Conservation (phyloP, 768 basidiomycete genomes). For the Agaricus bisporus region DNA sequence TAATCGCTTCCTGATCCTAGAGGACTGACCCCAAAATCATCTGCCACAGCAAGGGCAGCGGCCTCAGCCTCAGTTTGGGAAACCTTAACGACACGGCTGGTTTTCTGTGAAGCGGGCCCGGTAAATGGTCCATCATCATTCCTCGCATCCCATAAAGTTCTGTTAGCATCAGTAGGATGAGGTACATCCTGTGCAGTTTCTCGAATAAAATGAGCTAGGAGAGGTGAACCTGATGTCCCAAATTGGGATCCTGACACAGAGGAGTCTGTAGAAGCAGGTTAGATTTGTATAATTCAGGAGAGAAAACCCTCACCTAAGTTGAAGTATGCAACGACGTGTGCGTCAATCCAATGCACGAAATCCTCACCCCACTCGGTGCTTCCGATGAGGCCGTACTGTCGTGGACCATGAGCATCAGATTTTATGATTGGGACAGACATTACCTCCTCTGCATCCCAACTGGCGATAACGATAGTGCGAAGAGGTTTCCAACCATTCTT, state of each 20-base stretch:
- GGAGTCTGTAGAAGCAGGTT: conserved; percentile 16
- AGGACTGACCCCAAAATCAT: conserved; percentile 37
- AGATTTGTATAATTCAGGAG: not conserved
- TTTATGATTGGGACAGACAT: conserved; percentile 18
- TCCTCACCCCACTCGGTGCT: conserved; percentile 94
- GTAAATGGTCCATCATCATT: conserved; percentile 48
- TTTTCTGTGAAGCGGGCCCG: conserved; percentile 14
- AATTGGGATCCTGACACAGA: conserved; percentile 61
- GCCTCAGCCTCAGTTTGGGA: conserved; percentile 30
- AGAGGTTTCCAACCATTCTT: conserved; percentile 78
- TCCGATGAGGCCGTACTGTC: conserved; percentile 61
- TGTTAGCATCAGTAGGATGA: conserved; percentile 60
- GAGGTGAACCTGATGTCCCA: conserved; percentile 61
- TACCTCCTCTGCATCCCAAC: conserved; percentile 73
- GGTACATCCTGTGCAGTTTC: conserved; percentile 62
- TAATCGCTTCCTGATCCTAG: conserved; percentile 85
- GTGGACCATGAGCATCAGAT: not conserved
- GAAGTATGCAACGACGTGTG: conserved; percentile 80
- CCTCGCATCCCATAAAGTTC: conserved; percentile 76
- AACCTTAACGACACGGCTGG: conserved; percentile 19
- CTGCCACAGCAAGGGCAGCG: conserved; percentile 19
- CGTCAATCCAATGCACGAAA: conserved; percentile 73
- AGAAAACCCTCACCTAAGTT: conserved; percentile 51
- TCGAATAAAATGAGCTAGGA: conserved; percentile 71
- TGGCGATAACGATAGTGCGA: conserved; percentile 55